Base-by-base conservation (phyloP, 2,329 filamentous ascomycete genomes). In the Aspergillus puulaauensis region DNA sequence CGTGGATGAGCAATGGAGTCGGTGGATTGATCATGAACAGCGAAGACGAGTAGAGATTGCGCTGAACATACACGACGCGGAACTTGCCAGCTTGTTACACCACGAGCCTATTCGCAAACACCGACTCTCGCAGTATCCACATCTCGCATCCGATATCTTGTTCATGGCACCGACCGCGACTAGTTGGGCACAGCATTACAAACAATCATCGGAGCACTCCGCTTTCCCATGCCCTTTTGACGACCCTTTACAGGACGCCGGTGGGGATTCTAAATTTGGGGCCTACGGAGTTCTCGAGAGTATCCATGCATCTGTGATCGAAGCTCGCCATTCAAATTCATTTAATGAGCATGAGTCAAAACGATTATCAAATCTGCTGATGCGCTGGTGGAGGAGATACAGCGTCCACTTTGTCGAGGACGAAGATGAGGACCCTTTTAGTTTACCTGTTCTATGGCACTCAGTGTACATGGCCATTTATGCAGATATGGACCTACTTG, bases 371-470 rank as follows among this genome's bases (percentile, higher is more conserved):
- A 31, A 31, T 9, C 8, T 31, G 27, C 27, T 31, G 8, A 31
- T 31, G 27, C 27, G 27, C 27, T 31, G 27, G 27, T 31, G 27
- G 27, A 31, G 27, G 27, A 31, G 27, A 8, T 9, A 31, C 27
- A 31, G 27, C 27, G 27, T 31, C 9, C 27, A 31, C 7, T 31
- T 31, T 31, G 27, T 31, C 9, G 27, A 11, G 27, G 27, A 31
- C 2, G 21, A 51, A 7, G 49, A 43, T 11, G 24, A 47, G 35
- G 64, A 68, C 45, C 57, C 61, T 12, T 67, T 67, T 23, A 65
- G 65, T 49, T 56, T 72, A 8, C 63, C 64, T 9, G 66, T 70
- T 7, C 61, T 71, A 19, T 72, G 70, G 70, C 70, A 72, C 44
- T 65, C 64, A 0, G 61, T 68, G 7, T 70, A 64, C 37, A 71